Evolutionary conservation across 805 yeast species (phyloP), one percentile per base, ranked within the genome.

Genomic region (Diddensiella transvaalensis): DNA sequence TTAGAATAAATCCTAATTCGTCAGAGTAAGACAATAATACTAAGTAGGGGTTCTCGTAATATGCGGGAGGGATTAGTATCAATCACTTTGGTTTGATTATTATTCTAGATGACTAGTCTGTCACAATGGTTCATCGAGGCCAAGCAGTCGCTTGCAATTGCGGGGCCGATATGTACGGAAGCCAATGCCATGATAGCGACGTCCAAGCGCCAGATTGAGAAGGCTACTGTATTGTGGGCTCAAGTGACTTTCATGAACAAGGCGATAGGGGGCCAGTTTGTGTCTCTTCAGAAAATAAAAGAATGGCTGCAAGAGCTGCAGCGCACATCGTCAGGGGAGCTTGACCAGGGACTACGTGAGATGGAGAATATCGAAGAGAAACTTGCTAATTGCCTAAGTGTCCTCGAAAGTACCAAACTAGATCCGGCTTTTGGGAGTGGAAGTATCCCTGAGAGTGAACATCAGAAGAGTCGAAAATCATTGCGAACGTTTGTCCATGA

Each of bases 401-500:
- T 50, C 2, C 64, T 80, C 42, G 69, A 71, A 26, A 48, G 52
- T 18, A 66, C 72, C 1, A 60, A 60, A 5, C 68, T 75, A 36
- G 75, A 70, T 42, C 50, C 61, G 13, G 64, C 66, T 0, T 61
- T 71, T 23, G 10, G 22, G 5, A 17, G n/a, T 11, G 6, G 17
- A 13, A 23, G 44, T 24, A n/a, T 35, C 6, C 33, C 43, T 22
- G 17, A 11, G 18, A n/a, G n/a, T n/a, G 13, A 42, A 8, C 39
- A 17, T 6, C 44, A 56, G 3, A 39, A 47, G 33, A 56, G 44
- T 19, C 55, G 52, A 35, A 45, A 52, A 3, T 64, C 52, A 4
- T 59, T 81, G 26, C 71, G 69, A 40, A 79, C 78, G 44, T 80
- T 75, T 55, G 75, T 82, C 1, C 72, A 79, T 33, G 73, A 65